Base-by-base conservation (phyloP, 352 stramenopile species). In the Pythium monospermum region DNA sequence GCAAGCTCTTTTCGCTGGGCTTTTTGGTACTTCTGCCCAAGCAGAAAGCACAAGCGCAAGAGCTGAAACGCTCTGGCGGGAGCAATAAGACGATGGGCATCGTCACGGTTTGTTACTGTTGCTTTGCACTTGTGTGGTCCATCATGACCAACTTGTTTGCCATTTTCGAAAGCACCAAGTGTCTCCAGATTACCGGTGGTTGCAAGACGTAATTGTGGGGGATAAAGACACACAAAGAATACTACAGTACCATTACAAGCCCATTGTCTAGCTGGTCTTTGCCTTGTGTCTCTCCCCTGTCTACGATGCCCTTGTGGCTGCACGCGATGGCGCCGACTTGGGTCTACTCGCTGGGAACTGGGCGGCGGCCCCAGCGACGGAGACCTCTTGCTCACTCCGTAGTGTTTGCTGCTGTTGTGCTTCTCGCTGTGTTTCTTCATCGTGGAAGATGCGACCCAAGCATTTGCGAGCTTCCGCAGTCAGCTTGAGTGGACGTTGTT, bases 361-460 rank as follows among this genome's bases (percentile, higher is more conserved):
- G n/a, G 54, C 45, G 8, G 48, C 41, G 13, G 41, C 27, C 15
- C 25, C 21, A 7, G 26, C 3, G 18, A 25, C 41, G 16, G 27
- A 22, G 7, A 18, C 13, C 41, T 39, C 39, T 19, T 18, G 22
- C 33, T 36, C 6, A 35, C 15, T 6, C 15, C 35, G 1, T 53
- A n/a, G 15, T 22, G 7, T 19, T 28, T 25, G 10, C 18, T 38
- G 6, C 2, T 26, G 32, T 16, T 32, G 23, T 11, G 7, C 25
- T 2, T 1, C 13, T 36, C 30, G n/a, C 1, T n/a, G 7, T 39
- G 22, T 3, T 4, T 57, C 47, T 12, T 63, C 56, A n/a, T 44
- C 56, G 19, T 63, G 27, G 48, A 58, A 57, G 12, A 63, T 49
- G 18, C 56, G 56, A 15, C 56, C 56, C 8, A 63, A 42, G 4